These are phyloP conservation scores for Backusella tarrabulga DNA, from an alignment of 192 early-diverging fungal species.

Conservation along the genomic window DNA sequence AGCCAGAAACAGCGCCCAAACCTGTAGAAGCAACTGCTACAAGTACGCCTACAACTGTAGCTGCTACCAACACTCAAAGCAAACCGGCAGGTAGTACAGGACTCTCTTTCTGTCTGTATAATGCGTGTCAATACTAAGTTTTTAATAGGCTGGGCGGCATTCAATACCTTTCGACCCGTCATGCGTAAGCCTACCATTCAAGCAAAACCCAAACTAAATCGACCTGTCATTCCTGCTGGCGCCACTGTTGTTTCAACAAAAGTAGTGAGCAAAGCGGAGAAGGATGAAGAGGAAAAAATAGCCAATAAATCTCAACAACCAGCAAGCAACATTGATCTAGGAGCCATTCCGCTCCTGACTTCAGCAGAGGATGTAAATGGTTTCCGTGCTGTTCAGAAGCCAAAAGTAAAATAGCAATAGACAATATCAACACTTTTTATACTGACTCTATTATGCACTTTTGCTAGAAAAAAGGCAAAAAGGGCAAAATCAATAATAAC, in stretches of 20 bases:
- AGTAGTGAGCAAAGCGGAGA: conserved; percentile 18
- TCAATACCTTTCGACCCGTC: conserved; percentile 35
- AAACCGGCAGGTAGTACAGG: conserved; percentile 21
- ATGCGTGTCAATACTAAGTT: background rate
- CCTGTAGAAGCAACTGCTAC: background rate
- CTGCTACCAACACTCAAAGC: background rate
- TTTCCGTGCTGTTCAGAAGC: conserved; percentile 21
- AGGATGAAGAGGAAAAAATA: background rate
- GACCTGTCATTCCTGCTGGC: conserved; percentile 30
- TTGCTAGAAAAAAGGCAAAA: conserved; percentile 28
- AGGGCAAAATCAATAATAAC: conserved; percentile 26
- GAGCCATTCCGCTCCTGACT: conserved; percentile 7
- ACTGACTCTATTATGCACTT: background rate
- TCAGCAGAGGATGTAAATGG: conserved; percentile 37
- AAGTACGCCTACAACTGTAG: background rate
- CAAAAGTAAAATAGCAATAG: conserved; percentile 35
- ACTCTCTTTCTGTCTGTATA: background rate
- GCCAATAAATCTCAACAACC: background rate
- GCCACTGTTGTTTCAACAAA: conserved; percentile 29
- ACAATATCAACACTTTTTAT: background rate
- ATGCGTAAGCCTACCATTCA: conserved; percentile 46
- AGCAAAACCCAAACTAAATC: conserved; percentile 46
- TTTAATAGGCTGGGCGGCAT: conserved; percentile 33
- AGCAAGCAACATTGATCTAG: background rate
- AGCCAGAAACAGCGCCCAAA: background rate